Conservation (phyloP, 2,329 filamentous ascomycete species). For the Ramichloridium luteum region DNA sequence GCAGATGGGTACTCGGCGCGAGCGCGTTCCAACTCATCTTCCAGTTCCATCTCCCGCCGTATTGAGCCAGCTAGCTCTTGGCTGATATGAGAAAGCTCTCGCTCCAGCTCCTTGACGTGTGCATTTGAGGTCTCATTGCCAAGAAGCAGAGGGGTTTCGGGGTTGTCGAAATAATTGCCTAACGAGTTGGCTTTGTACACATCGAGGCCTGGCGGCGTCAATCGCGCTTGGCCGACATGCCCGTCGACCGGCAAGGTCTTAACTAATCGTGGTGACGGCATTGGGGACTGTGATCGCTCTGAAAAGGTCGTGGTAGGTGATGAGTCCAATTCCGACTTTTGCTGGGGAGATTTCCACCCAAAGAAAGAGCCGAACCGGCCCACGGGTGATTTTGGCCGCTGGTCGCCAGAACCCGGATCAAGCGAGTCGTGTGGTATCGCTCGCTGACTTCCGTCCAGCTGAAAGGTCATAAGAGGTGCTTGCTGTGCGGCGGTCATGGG, state of each 20-base stretch:
- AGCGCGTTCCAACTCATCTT: slow-evolving; percentile 80
- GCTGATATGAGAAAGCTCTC: slow-evolving; percentile 87
- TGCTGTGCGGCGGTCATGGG: slow-evolving; percentile 16
- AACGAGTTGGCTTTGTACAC: slow-evolving; percentile 39
- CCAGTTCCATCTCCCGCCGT: slow-evolving; percentile 86
- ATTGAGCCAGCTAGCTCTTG: slow-evolving; percentile 87
- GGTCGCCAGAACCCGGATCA: slow-evolving; percentile 12
- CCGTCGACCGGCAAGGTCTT: slow-evolving; percentile 20
- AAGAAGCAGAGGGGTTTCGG: slow-evolving; percentile 33
- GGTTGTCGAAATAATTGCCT: slow-evolving; percentile 33
- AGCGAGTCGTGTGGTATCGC: slow-evolving; percentile 24
- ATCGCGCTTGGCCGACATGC: slow-evolving; percentile 21
- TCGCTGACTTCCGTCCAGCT: slow-evolving; percentile 24
- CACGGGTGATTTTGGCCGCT: slow-evolving; percentile 32
- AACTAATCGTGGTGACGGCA: slow-evolving; percentile 38
- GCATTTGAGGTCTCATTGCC: slow-evolving; percentile 33
- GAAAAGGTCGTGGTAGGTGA: slow-evolving; percentile 53
- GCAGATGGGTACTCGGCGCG: slow-evolving; percentile 59
- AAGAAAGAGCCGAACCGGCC: slow-evolving; percentile 53
- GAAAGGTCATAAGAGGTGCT: slow-evolving; percentile 23
- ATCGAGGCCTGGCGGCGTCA: slow-evolving; percentile 38
- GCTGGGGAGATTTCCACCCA: slow-evolving; percentile 48
- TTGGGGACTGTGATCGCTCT: slow-evolving; percentile 45
- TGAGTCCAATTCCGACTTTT: slow-evolving; percentile 38
- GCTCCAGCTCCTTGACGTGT: slow-evolving; percentile 79